phyloP scores from a whole-genome alignment of 208 protist genomes.

The Trichomonas vaginalis region DNA sequence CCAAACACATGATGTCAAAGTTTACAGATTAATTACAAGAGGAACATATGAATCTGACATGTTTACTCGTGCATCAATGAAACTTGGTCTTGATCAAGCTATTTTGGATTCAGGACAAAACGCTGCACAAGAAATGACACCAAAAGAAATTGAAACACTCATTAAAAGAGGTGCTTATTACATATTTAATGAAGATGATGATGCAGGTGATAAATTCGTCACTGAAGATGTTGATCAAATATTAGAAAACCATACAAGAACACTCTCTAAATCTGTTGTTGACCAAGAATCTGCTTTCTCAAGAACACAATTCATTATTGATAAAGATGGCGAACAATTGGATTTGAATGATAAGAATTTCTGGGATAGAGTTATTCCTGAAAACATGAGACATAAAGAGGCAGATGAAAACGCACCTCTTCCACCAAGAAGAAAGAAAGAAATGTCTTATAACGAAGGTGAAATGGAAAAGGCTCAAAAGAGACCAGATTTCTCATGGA shows the following conservation, averaged over 20 bases:
- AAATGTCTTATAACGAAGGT: not conserved
- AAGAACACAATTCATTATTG: not conserved
- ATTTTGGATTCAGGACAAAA: not conserved
- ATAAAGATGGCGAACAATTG: not conserved
- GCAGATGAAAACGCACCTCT: not conserved
- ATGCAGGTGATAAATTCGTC: not conserved
- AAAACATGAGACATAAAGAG: not conserved
- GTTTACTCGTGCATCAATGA: conserved; percentile 57
- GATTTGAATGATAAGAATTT: conserved; percentile 22
- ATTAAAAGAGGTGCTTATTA: conserved; percentile 27
- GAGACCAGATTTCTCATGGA: not conserved
- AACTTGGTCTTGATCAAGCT: conserved; percentile 59
- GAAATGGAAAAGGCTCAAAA: not conserved
- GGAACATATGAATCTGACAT: conserved; percentile 75
- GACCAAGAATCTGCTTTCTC: not conserved
- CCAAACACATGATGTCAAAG: conserved; percentile 69
- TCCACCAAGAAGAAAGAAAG: not conserved
- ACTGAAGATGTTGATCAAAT: conserved; percentile 18
- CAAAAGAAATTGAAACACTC: conserved; percentile 21
- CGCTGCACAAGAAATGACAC: not conserved
- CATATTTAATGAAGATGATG: conserved; percentile 23
- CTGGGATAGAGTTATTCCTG: conserved; percentile 11
- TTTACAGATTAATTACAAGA: conserved; percentile 72
- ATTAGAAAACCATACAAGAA: not conserved
- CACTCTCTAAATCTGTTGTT: not conserved